phyloP scores from a whole-genome alignment of 2,329 filamentous ascomycete species.

The Aspergillus calidoustus region DNA sequence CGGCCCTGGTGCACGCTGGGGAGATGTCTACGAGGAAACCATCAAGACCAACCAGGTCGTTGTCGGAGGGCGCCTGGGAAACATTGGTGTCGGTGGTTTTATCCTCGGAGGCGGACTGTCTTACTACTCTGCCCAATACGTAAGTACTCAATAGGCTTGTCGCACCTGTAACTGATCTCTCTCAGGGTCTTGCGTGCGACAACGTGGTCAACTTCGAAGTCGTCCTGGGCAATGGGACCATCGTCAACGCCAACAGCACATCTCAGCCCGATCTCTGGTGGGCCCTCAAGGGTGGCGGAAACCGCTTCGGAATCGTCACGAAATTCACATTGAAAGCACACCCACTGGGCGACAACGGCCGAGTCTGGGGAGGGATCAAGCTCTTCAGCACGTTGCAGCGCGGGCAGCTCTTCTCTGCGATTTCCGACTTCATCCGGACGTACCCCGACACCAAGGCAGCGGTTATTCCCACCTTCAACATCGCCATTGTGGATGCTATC shows the following conservation, averaged over 20 bases:
- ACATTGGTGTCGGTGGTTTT: conserved; percentile 18
- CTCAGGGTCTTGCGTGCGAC: conserved; percentile 17
- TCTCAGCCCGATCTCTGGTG: conserved; percentile 20
- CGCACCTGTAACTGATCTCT: neutral
- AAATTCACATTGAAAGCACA: conserved; percentile 18
- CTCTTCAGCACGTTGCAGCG: neutral
- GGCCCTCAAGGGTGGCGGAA: conserved; percentile 20
- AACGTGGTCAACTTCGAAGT: conserved; percentile 22
- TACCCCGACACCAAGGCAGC: neutral
- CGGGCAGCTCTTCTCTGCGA: neutral
- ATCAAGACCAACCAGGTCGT: conserved; percentile 19
- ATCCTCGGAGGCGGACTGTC: conserved; percentile 17
- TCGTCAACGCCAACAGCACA: conserved; percentile 17
- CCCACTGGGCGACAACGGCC: neutral
- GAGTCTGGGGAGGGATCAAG: neutral
- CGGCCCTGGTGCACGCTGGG: conserved; percentile 20
- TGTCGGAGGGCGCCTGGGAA: conserved; percentile 17
- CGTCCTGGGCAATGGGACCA: conserved; percentile 14
- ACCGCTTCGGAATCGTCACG: conserved; percentile 21
- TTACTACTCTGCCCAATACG: conserved; percentile 24
- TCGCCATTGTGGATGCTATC: conserved; percentile 6
- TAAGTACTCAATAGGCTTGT: neutral
- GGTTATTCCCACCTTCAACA: neutral
- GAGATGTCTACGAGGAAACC: conserved; percentile 15
- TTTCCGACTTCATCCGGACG: neutral